Percentiles rank a stretch among this genome's conserved stretches.
These are phyloP conservation scores for Phlebopus sp. DNA, from an alignment of 1,284 basidiomycete species.

Conservation along the genomic window DNA sequence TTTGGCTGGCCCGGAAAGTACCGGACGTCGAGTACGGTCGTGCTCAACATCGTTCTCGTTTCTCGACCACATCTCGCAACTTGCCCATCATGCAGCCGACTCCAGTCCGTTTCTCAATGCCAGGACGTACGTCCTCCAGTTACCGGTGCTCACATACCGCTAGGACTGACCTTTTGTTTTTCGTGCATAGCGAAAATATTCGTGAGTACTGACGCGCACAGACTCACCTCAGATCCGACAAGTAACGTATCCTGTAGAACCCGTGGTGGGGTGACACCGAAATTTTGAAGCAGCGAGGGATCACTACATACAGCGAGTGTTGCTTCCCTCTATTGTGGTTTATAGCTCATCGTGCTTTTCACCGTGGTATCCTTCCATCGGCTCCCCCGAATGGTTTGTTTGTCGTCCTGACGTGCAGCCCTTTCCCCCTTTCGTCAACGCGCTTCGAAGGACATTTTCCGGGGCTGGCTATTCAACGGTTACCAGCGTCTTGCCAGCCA, in stretches of 20 bases:
- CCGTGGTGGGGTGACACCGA: conserved; percentile 91
- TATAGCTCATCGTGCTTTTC: background rate
- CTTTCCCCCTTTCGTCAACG: conserved; percentile 81
- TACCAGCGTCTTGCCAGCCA: conserved; percentile 76
- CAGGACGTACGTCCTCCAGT: conserved; percentile 56
- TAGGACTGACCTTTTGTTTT: conserved; percentile 13
- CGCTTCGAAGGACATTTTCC: conserved; percentile 68
- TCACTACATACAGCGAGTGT: conserved; percentile 76
- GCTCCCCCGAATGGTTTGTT: conserved; percentile 1
- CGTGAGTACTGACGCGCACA: conserved; percentile 44
- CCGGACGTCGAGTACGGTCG: conserved; percentile 17
- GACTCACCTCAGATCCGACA: conserved; percentile 6
- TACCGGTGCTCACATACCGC: background rate
- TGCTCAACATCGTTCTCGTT: background rate
- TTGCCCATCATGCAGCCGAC: conserved; percentile 67
- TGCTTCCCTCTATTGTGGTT: background rate
- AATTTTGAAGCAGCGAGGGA: conserved; percentile 71
- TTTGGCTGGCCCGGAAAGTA: conserved; percentile 33
- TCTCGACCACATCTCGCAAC: conserved; percentile 3
- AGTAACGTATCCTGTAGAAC: conserved; percentile 49
- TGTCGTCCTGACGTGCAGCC: conserved; percentile 42
- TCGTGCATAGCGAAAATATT: conserved; percentile 53
- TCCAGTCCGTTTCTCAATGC: conserved; percentile 51
- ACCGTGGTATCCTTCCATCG: background rate
- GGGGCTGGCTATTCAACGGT: conserved; percentile 85